These are phyloP conservation scores for Guadua angustifolia DNA, from an alignment of 176 grass and related monocot species.

Conservation along the genomic window DNA sequence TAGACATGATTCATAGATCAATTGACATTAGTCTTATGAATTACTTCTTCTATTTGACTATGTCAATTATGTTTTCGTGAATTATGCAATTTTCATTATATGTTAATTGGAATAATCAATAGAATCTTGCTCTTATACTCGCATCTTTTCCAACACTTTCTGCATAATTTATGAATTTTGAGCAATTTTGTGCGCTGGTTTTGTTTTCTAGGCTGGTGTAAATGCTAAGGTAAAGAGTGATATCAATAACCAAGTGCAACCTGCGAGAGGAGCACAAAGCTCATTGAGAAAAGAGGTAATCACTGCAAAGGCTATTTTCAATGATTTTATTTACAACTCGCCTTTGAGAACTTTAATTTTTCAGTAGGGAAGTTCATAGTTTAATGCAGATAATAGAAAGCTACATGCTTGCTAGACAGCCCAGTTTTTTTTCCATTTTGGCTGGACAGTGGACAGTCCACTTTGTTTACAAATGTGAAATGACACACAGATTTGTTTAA, in stretches of 20 bases:
- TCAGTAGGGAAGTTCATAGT: not conserved
- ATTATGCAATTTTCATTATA: no score
- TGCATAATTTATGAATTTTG: constrained; percentile 15
- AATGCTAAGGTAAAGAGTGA: constrained; percentile 46
- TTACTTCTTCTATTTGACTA: no score
- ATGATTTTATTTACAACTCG: not conserved
- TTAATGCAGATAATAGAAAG: not conserved
- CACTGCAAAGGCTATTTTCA: not conserved
- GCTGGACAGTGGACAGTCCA: not conserved
- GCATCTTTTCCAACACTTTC: no score
- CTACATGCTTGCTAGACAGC: not conserved
- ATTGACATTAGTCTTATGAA: no score
- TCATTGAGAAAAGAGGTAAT: constrained; percentile 85
- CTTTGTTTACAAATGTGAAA: not conserved
- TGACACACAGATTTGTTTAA: not conserved
- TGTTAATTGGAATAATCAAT: no score
- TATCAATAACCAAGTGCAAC: constrained; percentile 45
- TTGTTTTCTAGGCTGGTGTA: constrained; percentile 60
- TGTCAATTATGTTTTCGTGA: no score
- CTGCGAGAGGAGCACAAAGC: constrained; percentile 52
- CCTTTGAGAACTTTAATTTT: not conserved
- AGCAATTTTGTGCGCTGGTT: constrained; percentile 31
- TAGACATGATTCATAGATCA: no score
- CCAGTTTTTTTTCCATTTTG: not conserved
- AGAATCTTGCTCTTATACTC: no score